Evolutionary conservation across 192 early-diverging fungal species (phyloP).

Genomic region (Geranomyces variabilis): DNA sequence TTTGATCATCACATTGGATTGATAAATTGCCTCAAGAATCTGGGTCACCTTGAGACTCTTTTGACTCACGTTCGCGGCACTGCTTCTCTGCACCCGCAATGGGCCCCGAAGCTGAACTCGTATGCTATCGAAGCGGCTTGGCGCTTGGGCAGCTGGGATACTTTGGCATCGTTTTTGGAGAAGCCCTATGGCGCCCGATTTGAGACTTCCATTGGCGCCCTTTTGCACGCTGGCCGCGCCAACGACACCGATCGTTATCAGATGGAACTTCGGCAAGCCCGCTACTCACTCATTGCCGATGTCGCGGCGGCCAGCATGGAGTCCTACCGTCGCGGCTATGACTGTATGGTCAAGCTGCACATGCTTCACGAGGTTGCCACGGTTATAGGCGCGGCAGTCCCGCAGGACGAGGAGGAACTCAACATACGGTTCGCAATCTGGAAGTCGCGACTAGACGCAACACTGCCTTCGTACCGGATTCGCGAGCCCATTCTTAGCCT

Average conservation of each 20-base stretch:
- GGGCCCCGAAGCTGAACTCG: slow-evolving; percentile 52
- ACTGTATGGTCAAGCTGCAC: slow-evolving; percentile 62
- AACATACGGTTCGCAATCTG: slow-evolving; percentile 16
- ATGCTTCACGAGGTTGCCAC: slow-evolving; percentile 70
- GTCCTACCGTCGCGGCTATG: slow-evolving; percentile 65
- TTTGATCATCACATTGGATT: slow-evolving; percentile 59
- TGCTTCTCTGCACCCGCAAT: slow-evolving; percentile 46
- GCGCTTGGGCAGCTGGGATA: slow-evolving; percentile 65
- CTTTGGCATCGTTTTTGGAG: slow-evolving; percentile 50
- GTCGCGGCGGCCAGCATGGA: slow-evolving; percentile 67
- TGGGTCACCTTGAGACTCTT: slow-evolving; percentile 68
- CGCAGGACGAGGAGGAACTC: background rate
- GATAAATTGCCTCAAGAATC: slow-evolving; percentile 69
- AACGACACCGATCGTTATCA: slow-evolving; percentile 38
- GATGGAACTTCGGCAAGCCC: slow-evolving; percentile 42
- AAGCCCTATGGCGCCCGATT: slow-evolving; percentile 50
- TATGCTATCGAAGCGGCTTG: slow-evolving; percentile 66
- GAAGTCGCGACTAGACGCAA: slow-evolving; percentile 54
- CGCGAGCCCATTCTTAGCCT: slow-evolving; percentile 67
- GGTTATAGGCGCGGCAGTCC: slow-evolving; percentile 7
- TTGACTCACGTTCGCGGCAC: slow-evolving; percentile 54
- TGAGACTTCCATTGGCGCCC: slow-evolving; percentile 57
- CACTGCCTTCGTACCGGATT: slow-evolving; percentile 57
- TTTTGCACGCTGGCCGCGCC: slow-evolving; percentile 53
- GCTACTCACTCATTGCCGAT: slow-evolving; percentile 50